Evolutionary conservation across 2,329 filamentous ascomycete genomes (phyloP), one percentile per base, ranked within the genome.

Genomic region (Trichoderma harzianum): DNA sequence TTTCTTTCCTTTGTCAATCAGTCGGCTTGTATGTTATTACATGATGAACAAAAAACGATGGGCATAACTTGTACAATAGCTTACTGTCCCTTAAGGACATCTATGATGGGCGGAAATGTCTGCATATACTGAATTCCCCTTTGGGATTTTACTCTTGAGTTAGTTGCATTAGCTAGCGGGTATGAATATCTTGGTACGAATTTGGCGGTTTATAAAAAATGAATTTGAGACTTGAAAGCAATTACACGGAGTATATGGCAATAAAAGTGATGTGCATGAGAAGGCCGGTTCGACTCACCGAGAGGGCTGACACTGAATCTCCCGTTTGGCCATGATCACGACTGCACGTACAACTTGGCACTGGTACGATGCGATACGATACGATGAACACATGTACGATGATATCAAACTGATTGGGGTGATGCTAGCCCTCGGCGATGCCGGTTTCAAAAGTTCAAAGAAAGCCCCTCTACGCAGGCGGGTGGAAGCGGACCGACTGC

Each of bases 21-120:
- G 34, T 66, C 21, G 63, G 34, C 47, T 47, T 61, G 66, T 69
- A 51, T 47, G 53, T 68, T 68, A 47, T 60, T 60, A 28, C 53
- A 43, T 58, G 66, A 69, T 69, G 65, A 47, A 47, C 47, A 62
- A 69, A 69, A 60, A 69, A 61, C 60, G 60, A 69, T 62, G 39
- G 64, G 64, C 64, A 67, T 67, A 53, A 57, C 28, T 51, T 69
- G 66, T 69, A 69, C 39, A 69, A 51, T 69, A 69, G 66, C 39
- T 69, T 60, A n/a, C 26, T 62, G 57, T 57, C 47, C 51, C 32
- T 39, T 32, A 34, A n/a, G 64, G 66, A 62, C 57, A 26, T 61
- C 21, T 51, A 61, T 62, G 66, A 69, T 62, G 66, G 60, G 66
- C 57, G 66, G 66, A 57, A 62, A 69, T 62, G 21, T 62, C n/a